These are phyloP conservation scores for Dichomitus squalens DNA, from an alignment of 1,284 basidiomycete species.

Conservation along the genomic window DNA sequence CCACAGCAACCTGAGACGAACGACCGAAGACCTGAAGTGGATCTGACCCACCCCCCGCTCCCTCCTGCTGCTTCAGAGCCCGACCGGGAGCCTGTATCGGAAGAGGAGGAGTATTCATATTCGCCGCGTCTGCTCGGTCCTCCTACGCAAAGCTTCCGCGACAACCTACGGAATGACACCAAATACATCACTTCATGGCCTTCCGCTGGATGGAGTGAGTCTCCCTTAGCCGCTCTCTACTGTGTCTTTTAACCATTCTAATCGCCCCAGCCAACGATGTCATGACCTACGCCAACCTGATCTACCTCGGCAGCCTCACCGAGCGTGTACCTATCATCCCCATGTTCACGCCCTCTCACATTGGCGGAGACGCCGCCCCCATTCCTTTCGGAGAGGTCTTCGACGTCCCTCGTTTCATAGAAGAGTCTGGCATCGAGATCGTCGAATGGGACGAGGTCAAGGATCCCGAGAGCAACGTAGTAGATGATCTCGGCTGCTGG, in stretches of 20 bases:
- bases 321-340: constrained; percentile 66
- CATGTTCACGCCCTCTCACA: constrained; percentile 67
- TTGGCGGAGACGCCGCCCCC: constrained; percentile 46
- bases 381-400: constrained; percentile 46
- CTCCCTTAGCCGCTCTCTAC: neutral
- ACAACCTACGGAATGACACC: constrained; percentile 56
- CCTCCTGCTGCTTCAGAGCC: neutral
- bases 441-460: constrained; percentile 48
- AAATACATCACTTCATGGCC: constrained; percentile 72
- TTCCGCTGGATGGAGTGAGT: constrained; percentile 70
- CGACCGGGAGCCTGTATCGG: constrained; percentile 29
- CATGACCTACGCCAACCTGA: constrained; percentile 70
- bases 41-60: neutral
- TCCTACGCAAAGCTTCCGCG: constrained; percentile 58
- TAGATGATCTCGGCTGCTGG: constrained; percentile 75
- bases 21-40: neutral
- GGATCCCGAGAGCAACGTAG: constrained; percentile 31
- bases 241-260: constrained; percentile 1
- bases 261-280: constrained; percentile 61
- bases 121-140: constrained; percentile 42
- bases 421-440: constrained; percentile 37
- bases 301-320: constrained; percentile 67
- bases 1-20: constrained; percentile 18
- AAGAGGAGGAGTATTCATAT: constrained; percentile 17
- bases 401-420: constrained; percentile 41